Evolutionary conservation across 108 stramenopile genomes (phyloP).

Genomic region (Parmales sp.): DNA sequence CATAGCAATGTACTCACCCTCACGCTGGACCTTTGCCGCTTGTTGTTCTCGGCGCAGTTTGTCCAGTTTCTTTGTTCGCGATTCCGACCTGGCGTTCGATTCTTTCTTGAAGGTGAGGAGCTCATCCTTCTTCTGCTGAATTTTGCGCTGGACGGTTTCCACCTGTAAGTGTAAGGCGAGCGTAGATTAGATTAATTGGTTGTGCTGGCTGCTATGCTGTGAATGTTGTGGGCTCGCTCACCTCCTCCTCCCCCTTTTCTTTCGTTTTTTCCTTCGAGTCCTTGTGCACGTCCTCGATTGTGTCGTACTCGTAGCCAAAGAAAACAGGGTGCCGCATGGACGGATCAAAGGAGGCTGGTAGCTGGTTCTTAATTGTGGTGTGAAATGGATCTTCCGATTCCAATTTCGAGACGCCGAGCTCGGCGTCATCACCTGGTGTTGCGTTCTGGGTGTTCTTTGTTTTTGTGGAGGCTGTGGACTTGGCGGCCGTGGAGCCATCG

Average conservation of each 20-base stretch:
- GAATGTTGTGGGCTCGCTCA: no score
- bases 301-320: background rate
- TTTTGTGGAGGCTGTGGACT: background rate
- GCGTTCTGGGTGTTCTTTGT: background rate
- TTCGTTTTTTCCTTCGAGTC: background rate
- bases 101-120: background rate
- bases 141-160: background rate
- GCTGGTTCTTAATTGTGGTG: background rate
- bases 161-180: background rate
- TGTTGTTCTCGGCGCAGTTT: background rate
- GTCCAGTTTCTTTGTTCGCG: background rate
- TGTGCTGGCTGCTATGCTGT: no score
- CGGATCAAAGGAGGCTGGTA: conserved; percentile 7
- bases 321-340: background rate
- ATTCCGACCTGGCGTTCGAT: background rate
- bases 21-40: background rate
- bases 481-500: background rate
- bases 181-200: no score
- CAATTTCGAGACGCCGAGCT: background rate
- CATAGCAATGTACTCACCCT: background rate
- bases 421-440: background rate
- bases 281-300: background rate
- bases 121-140: background rate
- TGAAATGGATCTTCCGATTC: no score
- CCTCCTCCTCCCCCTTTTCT: background rate